Evolutionary conservation across 768 basidiomycete genomes (phyloP).

Genomic region (Scleroderma bovista): DNA sequence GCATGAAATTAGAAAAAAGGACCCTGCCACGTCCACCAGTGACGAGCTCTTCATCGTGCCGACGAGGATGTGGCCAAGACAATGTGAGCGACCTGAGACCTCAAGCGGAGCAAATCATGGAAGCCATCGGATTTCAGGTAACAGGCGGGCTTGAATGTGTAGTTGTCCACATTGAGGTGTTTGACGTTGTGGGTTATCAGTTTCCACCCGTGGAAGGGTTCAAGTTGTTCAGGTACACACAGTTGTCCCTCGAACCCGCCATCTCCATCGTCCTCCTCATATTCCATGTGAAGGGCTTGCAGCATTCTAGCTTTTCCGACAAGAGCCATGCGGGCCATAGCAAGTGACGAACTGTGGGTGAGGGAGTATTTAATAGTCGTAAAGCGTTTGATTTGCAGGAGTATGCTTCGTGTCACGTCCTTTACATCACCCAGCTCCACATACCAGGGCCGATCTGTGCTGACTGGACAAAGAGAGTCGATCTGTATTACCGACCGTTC

Average conservation of each 20-base stretch:
- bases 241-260: not conserved
- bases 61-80: conserved; percentile 1
- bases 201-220: not conserved
- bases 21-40: not conserved
- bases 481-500: not conserved
- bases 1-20: not conserved
- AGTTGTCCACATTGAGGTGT: conserved; percentile 1
- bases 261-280: conserved; percentile 2
- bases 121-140: conserved; percentile 1
- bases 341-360: conserved; percentile 1
- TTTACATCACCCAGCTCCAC: not conserved
- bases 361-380: not conserved
- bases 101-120: not conserved
- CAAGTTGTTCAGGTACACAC: not conserved
- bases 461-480: not conserved
- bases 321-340: not conserved
- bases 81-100: conserved; percentile 1
- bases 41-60: not conserved
- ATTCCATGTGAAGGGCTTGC: not conserved
- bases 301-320: not conserved
- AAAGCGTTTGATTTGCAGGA: conserved; percentile 1
- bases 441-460: not conserved
- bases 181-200: not conserved
- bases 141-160: not conserved
- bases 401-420: not conserved